Percentiles rank a stretch among this genome's conserved stretches.
phyloP scores from a whole-genome alignment of 2,329 filamentous ascomycete genomes.

The Albifimbria verrucaria region DNA sequence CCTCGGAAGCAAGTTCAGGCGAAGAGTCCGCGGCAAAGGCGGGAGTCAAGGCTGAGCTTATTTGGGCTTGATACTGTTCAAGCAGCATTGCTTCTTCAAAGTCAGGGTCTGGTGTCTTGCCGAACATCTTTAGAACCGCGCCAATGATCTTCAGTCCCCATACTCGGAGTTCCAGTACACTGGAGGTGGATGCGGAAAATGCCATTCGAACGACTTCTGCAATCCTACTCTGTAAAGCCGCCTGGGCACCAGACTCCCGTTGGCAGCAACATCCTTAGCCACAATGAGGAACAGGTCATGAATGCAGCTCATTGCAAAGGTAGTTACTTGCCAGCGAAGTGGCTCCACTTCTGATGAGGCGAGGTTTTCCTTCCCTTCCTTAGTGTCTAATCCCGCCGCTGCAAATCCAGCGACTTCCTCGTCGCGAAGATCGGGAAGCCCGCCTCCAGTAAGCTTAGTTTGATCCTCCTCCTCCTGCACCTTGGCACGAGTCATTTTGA shows the following conservation, averaged over 20 bases:
- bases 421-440: constrained; percentile 79
- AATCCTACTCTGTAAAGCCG: constrained; percentile 75
- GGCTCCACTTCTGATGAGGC: constrained; percentile 71
- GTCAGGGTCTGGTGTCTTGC: constrained; percentile 90
- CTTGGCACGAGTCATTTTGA: constrained; percentile 81
- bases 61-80: constrained; percentile 98
- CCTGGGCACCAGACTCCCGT: constrained; percentile 77
- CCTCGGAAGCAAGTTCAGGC: constrained; percentile 90
- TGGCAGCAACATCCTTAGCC: constrained; percentile 72
- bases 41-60: constrained; percentile 91
- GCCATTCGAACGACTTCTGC: constrained; percentile 95
- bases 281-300: constrained; percentile 78
- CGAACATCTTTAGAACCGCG: constrained; percentile 91
- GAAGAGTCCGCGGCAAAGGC: constrained; percentile 96
- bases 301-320: constrained; percentile 88
- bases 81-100: constrained; percentile 95
- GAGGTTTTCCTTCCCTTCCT: constrained; percentile 51
- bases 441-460: constrained; percentile 41
- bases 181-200: constrained; percentile 94
- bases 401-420: constrained; percentile 97
- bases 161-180: constrained; percentile 83
- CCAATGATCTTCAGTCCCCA: constrained; percentile 93
- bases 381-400: constrained; percentile 60
- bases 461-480: constrained; percentile 49
- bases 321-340: constrained; percentile 90